Base-by-base conservation (phyloP, 129 eudicot genomes). In the Apium graveolens region DNA sequence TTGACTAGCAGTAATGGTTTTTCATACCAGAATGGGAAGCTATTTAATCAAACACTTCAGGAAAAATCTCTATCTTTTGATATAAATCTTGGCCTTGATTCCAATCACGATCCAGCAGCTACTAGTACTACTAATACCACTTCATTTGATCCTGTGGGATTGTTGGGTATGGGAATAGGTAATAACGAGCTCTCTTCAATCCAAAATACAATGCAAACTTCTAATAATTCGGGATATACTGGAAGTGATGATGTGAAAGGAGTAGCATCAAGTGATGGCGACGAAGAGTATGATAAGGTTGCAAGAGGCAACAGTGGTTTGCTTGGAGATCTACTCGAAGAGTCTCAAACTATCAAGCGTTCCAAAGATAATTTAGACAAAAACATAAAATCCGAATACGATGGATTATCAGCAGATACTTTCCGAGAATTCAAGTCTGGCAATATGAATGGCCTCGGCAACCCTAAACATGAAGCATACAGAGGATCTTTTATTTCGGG, bases 271-370 rank as follows among this genome's bases (percentile, higher is more conserved):
- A 79, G 85, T 5, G 85, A 82, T 68, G 88, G 87, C 43, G 89
- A 60, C 5, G 86, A 80, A 2, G 86, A 84, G 45, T 73, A 73
- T 44, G 77, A 73, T 73, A 45, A 73, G 17, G 20, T 83, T 37
- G 18, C 80, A 49, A 46, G 81, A 4, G 86, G 84, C 44, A 91
- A 78, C 14, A 89, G 97, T 43, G 98, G 98, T 24, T 86, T 93
- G 82, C 81, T 93, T 77, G 98, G 85, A 79, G 98, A 89, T 73
- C 84, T 93, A 46, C 81, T 93, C 35, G 88, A 83, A 14, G 93
- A 91, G 77, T 90, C 97, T 73, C 89, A 76, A 43, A 85, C 81
- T 44, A 76, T 86, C 69, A 55, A 78, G 12, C 60, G 68, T n/a
- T 0, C 79, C 5, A 26, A 74, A 72, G 83, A 82, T 29, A 78